Percentiles rank a stretch among this genome's conserved stretches.
phyloP scores from a whole-genome alignment of 2,329 filamentous ascomycete species.

The Apiospora saccharicola region DNA sequence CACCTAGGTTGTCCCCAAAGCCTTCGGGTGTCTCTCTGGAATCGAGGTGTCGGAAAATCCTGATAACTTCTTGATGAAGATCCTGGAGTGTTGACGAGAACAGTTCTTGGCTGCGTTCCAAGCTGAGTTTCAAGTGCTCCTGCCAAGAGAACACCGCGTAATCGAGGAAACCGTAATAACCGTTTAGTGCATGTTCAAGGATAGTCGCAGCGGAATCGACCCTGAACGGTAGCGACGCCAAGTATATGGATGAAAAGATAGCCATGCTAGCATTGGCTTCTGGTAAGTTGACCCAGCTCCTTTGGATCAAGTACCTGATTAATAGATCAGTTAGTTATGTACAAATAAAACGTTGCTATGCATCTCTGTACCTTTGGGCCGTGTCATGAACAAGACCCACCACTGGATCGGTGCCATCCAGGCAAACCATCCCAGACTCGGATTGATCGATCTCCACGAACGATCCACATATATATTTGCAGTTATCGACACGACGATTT shows the following conservation, averaged over 20 bases:
- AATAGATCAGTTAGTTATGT: not conserved
- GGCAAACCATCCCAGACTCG: not conserved
- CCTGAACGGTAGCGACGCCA: not conserved
- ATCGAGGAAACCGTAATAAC: not conserved
- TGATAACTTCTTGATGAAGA: too few relatives aligned
- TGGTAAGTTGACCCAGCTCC: not conserved
- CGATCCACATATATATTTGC: not conserved
- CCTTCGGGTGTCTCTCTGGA: too few relatives aligned
- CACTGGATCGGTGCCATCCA: not conserved
- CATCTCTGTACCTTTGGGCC: not conserved
- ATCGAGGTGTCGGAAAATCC: too few relatives aligned
- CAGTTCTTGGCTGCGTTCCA: not conserved
- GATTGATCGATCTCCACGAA: not conserved
- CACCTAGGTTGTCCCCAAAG: too few relatives aligned
- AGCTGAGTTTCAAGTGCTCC: not conserved
- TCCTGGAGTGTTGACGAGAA: too few relatives aligned
- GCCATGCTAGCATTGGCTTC: not conserved
- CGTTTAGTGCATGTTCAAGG: not conserved
- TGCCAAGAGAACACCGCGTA: not conserved
- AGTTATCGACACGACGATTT: not conserved
- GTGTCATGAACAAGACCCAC: not conserved
- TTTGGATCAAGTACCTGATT: not conserved
- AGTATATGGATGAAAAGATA: not conserved
- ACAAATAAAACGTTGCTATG: too few relatives aligned
- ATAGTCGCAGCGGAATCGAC: accelerated